These are phyloP conservation scores for Beauveria caledonica DNA, from an alignment of 2,329 filamentous ascomycete genomes.

Conservation along the genomic window DNA sequence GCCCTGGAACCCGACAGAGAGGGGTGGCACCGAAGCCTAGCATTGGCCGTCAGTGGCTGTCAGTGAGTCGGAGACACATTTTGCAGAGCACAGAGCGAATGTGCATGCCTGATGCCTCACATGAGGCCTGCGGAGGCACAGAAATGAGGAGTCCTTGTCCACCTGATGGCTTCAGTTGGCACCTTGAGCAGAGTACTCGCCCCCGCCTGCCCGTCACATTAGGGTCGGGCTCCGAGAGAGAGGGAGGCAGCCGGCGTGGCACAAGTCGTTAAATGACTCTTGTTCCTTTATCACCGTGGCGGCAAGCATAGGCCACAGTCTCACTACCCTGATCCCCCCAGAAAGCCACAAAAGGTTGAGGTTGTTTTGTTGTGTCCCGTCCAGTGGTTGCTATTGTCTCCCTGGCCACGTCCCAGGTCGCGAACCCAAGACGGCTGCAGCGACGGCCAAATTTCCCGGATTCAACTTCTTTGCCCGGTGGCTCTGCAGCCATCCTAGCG, in stretches of 20 bases:
- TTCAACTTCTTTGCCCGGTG: neutral
- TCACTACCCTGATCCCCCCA: neutral
- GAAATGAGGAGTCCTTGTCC: neutral
- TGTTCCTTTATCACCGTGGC: neutral
- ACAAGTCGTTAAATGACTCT: neutral
- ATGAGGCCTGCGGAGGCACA: constrained; percentile 4
- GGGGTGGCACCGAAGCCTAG: neutral
- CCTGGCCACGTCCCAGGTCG: neutral
- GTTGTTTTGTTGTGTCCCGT: neutral
- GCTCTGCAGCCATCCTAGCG: constrained; percentile 1
- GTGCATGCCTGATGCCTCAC: constrained; percentile 6
- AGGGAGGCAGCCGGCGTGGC: constrained; percentile 3
- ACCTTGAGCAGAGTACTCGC: neutral
- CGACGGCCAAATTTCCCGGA: neutral
- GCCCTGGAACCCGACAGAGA: neutral
- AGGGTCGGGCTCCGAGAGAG: neutral
- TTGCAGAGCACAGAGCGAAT: neutral
- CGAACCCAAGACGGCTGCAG: neutral
- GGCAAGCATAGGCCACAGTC: neutral
- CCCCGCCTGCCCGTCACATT: neutral
- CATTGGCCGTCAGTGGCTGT: neutral
- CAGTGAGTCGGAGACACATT: neutral
- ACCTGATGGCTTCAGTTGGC: neutral
- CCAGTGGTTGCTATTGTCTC: neutral
- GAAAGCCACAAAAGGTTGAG: constrained; percentile 1